Conservation (phyloP, 1,284 basidiomycete species). For the Cerrena zonata region DNA sequence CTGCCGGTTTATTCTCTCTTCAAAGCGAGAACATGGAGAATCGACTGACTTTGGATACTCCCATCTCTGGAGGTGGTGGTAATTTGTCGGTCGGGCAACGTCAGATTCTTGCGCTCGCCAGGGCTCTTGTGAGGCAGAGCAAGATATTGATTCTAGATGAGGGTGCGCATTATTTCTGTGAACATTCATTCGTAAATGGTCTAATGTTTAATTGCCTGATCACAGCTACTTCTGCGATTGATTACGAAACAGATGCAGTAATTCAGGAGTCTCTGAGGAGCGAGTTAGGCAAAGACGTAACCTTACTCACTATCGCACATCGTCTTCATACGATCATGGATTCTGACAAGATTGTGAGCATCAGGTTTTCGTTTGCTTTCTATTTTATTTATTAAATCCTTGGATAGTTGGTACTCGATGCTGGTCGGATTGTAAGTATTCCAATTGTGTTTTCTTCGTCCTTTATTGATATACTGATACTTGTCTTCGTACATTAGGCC, state of each 20-base stretch:
- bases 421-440: conserved; percentile 12
- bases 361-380: not conserved
- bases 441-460: conserved; percentile 5
- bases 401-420: conserved; percentile 11
- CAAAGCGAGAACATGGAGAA: conserved; percentile 45
- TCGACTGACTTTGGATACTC: conserved; percentile 44
- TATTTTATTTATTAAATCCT: not conserved
- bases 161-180: conserved; percentile 27
- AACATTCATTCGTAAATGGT: not conserved
- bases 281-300: conserved; percentile 47
- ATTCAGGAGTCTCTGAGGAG: conserved; percentile 53
- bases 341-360: conserved; percentile 35
- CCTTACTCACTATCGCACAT: conserved; percentile 63
- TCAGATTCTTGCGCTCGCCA: conserved; percentile 56
- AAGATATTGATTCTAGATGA: conserved; percentile 60
- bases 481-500: conserved; percentile 28
- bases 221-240: conserved; percentile 11
- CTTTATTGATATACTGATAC: conserved; percentile 15
- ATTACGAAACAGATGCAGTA: conserved; percentile 51
- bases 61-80: conserved; percentile 51
- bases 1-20: conserved; percentile 50
- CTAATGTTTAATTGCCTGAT: not conserved
- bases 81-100: conserved; percentile 54
- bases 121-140: conserved; percentile 54
- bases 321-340: conserved; percentile 68